These are phyloP conservation scores for Xylaria bambusicola DNA, from an alignment of 495 filamentous ascomycete genomes.

Conservation along the genomic window DNA sequence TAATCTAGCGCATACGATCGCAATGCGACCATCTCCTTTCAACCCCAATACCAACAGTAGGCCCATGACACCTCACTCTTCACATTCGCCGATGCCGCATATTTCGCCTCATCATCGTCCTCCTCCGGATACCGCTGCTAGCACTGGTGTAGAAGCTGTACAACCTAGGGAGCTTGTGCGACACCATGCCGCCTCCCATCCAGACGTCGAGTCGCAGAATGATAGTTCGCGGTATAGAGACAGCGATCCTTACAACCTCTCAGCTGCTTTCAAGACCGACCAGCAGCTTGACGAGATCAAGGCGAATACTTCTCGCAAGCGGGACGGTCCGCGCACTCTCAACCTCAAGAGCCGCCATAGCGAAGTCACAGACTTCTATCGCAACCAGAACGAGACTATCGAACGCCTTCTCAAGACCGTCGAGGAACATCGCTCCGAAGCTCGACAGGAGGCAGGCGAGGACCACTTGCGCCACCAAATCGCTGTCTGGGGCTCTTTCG, in stretches of 20 bases:
- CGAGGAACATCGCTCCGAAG: constrained; percentile 81
- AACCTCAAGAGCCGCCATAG: constrained; percentile 43
- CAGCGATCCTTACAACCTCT: constrained; percentile 82
- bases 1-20: constrained; percentile 33
- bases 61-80: constrained; percentile 19
- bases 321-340: constrained; percentile 41
- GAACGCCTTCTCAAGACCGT: constrained; percentile 88
- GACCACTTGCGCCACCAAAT: constrained; percentile 85
- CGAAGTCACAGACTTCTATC: constrained; percentile 82
- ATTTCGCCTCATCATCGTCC: constrained; percentile 34
- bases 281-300: constrained; percentile 78
- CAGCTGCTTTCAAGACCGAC: constrained; percentile 73
- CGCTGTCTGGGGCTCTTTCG: constrained; percentile 86
- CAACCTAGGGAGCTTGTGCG: constrained; percentile 42
- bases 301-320: constrained; percentile 81
- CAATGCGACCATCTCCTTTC: constrained; percentile 45
- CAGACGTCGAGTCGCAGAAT: constrained; percentile 67
- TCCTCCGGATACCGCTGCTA: constrained; percentile 38
- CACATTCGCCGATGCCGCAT: constrained; percentile 25
- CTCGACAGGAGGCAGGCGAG: constrained; percentile 74
- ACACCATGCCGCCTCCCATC: constrained; percentile 37
- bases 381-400: constrained; percentile 90
- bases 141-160: constrained; percentile 49
- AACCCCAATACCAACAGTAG: constrained; percentile 38
- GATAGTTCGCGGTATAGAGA: constrained; percentile 46